A percentile compares a stretch with the other conserved stretches of the same genome.
Conservation (phyloP, 2,329 filamentous ascomycete genomes). For the Fusarium devonianum region DNA sequence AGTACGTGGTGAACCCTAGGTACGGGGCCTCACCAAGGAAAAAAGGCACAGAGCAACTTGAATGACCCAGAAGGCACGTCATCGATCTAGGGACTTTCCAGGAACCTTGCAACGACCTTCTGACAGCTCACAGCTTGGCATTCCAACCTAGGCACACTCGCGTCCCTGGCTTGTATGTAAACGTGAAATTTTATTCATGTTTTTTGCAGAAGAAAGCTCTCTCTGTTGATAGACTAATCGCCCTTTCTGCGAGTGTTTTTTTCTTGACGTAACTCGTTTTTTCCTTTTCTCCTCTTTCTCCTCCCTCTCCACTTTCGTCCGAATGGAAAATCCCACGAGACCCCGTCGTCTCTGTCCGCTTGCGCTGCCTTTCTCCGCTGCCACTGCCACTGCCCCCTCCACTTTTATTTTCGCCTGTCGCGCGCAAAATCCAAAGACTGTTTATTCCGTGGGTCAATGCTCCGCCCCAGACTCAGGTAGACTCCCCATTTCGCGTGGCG, state of each 20-base stretch:
- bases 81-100: slow-evolving; percentile 11
- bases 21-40: no score
- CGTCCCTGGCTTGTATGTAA: slow-evolving; percentile 11
- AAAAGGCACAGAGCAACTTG: not conserved
- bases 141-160: slow-evolving; percentile 8
- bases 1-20: no score
- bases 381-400: slow-evolving; percentile 24
- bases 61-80: slow-evolving; percentile 29
- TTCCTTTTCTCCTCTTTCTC: slow-evolving; percentile 25
- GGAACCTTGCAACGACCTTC: slow-evolving; percentile 26
- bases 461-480: slow-evolving; percentile 3
- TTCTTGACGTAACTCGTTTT: slow-evolving; percentile 29
- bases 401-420: slow-evolving; percentile 34
- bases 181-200: slow-evolving; percentile 41
- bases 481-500: slow-evolving; percentile 19
- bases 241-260: slow-evolving; percentile 41
- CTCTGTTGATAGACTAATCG: slow-evolving; percentile 33
- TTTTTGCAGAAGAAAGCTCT: slow-evolving; percentile 33
- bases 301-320: not conserved
- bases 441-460: slow-evolving; percentile 13
- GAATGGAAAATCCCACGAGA: slow-evolving; percentile 8
- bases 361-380: slow-evolving; percentile 16
- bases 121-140: slow-evolving; percentile 22
- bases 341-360: slow-evolving; percentile 1
- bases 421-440: slow-evolving; percentile 23